phyloP scores from a whole-genome alignment of 2,329 filamentous ascomycete genomes.

The Fusarium sp. region DNA sequence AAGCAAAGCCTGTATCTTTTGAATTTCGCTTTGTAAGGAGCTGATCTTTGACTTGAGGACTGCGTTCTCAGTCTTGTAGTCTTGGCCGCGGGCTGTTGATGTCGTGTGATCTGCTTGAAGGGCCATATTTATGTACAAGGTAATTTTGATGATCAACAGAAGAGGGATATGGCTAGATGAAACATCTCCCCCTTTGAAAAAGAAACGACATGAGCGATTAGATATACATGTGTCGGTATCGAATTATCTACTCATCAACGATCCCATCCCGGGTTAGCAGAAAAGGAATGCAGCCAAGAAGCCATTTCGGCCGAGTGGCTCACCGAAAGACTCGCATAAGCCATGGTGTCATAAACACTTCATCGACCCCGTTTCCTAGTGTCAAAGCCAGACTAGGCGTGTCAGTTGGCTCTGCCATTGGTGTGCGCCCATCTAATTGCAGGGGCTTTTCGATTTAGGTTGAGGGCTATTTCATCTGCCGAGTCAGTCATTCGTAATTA shows the following conservation, averaged over 20 bases:
- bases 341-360: slow-evolving; percentile 13
- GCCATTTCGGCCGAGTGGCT: background rate
- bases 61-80: background rate
- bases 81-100: accelerated
- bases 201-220: background rate
- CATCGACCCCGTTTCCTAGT: background rate
- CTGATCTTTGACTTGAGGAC: background rate
- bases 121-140: background rate
- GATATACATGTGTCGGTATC: background rate
- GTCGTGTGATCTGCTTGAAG: background rate
- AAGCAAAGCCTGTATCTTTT: background rate
- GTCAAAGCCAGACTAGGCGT: background rate
- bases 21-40: background rate
- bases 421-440: background rate
- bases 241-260: background rate
- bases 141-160: background rate
- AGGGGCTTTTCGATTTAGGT: background rate
- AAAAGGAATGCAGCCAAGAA: background rate
- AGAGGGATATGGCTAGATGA: background rate
- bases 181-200: accelerated
- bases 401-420: background rate
- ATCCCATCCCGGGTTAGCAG: background rate
- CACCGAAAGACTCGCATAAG: slow-evolving; percentile 9
- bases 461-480: background rate
- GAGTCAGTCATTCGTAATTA: background rate